Conservation (phyloP, 2,329 filamentous ascomycete genomes). For the Aspergillus pseudoglaucus region DNA sequence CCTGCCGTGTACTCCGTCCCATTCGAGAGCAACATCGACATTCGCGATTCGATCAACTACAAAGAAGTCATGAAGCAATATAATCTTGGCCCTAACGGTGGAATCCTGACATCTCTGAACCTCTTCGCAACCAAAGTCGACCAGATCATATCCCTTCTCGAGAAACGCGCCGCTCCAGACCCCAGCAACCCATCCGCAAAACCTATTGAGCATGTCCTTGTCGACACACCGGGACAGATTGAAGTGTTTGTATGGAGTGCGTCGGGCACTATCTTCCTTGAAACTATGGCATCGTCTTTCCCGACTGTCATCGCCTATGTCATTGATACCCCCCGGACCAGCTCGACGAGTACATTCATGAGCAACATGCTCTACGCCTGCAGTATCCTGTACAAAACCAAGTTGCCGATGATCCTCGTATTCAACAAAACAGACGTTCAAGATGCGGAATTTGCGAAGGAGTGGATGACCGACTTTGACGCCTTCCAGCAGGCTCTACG, state of each 20-base stretch:
- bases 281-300: constrained; percentile 86
- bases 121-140: constrained; percentile 98
- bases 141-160: constrained; percentile 79
- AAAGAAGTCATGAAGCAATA: constrained; percentile 99
- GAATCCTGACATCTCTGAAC: constrained; percentile 90
- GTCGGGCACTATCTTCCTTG: constrained; percentile 86
- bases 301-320: constrained; percentile 96
- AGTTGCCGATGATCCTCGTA: constrained; percentile 94
- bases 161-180: constrained; percentile 71
- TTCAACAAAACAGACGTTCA: constrained; percentile 99
- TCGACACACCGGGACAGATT: constrained; percentile 96
- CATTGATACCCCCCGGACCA: constrained; percentile 90
- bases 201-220: constrained; percentile 73
- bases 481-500: constrained; percentile 82
- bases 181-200: constrained; percentile 40
- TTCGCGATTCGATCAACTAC: constrained; percentile 97
- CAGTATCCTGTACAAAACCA: constrained; percentile 97
- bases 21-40: constrained; percentile 97
- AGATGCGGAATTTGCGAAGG: constrained; percentile 82
- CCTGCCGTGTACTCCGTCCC: constrained; percentile 89
- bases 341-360: constrained; percentile 96
- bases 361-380: constrained; percentile 99
- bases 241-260: constrained; percentile 99
- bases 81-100: constrained; percentile 93
- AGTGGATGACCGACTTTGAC: constrained; percentile 99